phyloP scores from a whole-genome alignment of 2,329 filamentous ascomycete genomes.

The Zasmidium cellare region DNA sequence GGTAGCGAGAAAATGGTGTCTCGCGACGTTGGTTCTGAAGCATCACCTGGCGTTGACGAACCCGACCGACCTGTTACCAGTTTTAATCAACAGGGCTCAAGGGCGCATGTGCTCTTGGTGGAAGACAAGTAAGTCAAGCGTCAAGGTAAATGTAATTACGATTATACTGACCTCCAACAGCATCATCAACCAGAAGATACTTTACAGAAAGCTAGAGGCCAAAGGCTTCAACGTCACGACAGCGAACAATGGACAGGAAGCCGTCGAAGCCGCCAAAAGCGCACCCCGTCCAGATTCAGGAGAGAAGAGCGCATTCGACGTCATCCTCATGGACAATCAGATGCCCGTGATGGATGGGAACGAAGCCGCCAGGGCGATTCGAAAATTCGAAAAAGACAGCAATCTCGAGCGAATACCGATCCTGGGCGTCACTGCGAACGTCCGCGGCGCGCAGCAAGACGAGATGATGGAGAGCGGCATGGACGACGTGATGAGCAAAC shows the following conservation, averaged over 20 bases:
- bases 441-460: conserved; percentile 33
- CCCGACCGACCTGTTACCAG: conserved; percentile 4
- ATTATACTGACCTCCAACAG: conserved; percentile 18
- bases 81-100: conserved; percentile 1
- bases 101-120: conserved; percentile 25
- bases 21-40: conserved; percentile 8
- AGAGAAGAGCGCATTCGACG: conserved; percentile 26
- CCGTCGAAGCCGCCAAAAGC: conserved; percentile 27
- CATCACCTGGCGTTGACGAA: conserved; percentile 29
- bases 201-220: conserved; percentile 28
- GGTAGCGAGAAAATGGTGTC: conserved; percentile 12
- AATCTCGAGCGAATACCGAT: conserved; percentile 28
- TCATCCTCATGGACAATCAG: conserved; percentile 37
- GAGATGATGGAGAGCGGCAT: conserved; percentile 33
- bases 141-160: too few relatives aligned
- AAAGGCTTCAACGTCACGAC: conserved; percentile 33
- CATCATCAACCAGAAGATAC: conserved; percentile 35
- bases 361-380: conserved; percentile 28
- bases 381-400: conserved; percentile 25
- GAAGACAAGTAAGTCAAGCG: conserved; percentile 31
- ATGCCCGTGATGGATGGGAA: conserved; percentile 34
- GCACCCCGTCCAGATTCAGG: conserved; percentile 16
- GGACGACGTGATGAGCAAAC: conserved; percentile 35
- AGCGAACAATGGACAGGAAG: conserved; percentile 36
- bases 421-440: conserved; percentile 37